Evolutionary conservation across 2,329 filamentous ascomycete species (phyloP), one percentile per base, ranked within the genome.

Genomic region (Phyllosticta paracitricarpa): DNA sequence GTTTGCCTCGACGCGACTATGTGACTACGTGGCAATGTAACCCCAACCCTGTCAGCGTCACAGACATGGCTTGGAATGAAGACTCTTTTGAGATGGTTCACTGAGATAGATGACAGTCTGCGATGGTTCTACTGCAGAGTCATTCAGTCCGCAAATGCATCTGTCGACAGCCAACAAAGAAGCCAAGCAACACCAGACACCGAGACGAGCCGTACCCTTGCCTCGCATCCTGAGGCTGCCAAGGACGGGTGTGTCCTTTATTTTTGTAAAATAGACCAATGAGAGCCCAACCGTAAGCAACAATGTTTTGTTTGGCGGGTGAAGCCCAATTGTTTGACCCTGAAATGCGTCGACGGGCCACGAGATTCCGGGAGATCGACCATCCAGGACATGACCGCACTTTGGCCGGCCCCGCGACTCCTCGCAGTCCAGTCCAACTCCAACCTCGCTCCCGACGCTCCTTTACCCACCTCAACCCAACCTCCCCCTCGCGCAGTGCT

Each of bases 321-420:
- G 19, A 22, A 22, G 40, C 40, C 40, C 40, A n/a, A 48, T n/a
- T 48, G 40, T 19, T 48, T 48, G 40, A n/a, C 14, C 40, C 40
- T 48, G 40, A n/a, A 48, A n/a, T 48, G 35, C n/a, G 7, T 48
- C 40, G 17, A 48, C 40, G 30, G 58, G 53, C 58, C 58, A 60
- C 53, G 58, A 59, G 30, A 22, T 48, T 59, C 55, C 58, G 53
- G 58, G 52, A 28, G 58, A 60, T 60, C 58, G 58, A 60, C 58
- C 35, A 22, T 2, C 19, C 19, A 17, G 26, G 54, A 59, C 58
- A 58, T 53, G 57, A 48, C 58, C 40, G 22, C 54, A 28, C 58
- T 56, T 40, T 26, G 58, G 33, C 53, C 53, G 14, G 40, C 17
- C 14, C n/a, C 58, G 24, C 22, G 51, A 26, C 28, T 24, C 53